Conservation (phyloP, 805 yeast species). For the Candida sonorensis region DNA sequence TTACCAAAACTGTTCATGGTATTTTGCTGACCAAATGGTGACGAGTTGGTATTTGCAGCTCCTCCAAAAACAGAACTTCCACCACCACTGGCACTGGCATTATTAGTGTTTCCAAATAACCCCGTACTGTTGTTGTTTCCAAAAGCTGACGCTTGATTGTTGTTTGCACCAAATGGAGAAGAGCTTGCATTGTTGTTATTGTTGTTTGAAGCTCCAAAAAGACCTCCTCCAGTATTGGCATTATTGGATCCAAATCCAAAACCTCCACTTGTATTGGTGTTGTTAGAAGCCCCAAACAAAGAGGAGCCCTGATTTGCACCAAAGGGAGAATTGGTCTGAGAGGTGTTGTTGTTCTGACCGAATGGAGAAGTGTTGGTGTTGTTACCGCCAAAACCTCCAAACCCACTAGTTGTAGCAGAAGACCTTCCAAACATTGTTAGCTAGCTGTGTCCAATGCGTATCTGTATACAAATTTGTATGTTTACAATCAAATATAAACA, state of each 20-base stretch:
- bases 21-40: conserved; percentile 36
- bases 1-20: conserved; percentile 26
- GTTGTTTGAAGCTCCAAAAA: conserved; percentile 16
- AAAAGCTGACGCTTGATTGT: conserved; percentile 1
- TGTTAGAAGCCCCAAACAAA: too few species aligned
- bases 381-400: conserved; percentile 37
- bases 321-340: too few species aligned
- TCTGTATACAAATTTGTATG: too few species aligned
- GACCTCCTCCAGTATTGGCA: conserved; percentile 11
- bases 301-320: too few species aligned
- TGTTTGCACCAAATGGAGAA: conserved; percentile 10
- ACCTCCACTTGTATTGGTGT: too few species aligned
- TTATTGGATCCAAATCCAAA: too few species aligned
- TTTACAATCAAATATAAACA: too few species aligned
- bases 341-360: conserved; percentile 13
- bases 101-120: too few species aligned
- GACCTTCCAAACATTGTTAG: conserved; percentile 40
- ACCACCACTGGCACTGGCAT: background rate
- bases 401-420: conserved; percentile 36
- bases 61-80: conserved; percentile 27
- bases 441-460: too few species aligned
- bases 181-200: conserved; percentile 20
- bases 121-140: conserved; percentile 1
- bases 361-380: conserved; percentile 17
- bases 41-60: conserved; percentile 16